Base-by-base conservation (phyloP, 768 basidiomycete genomes). In the Dioszegia hungarica region DNA sequence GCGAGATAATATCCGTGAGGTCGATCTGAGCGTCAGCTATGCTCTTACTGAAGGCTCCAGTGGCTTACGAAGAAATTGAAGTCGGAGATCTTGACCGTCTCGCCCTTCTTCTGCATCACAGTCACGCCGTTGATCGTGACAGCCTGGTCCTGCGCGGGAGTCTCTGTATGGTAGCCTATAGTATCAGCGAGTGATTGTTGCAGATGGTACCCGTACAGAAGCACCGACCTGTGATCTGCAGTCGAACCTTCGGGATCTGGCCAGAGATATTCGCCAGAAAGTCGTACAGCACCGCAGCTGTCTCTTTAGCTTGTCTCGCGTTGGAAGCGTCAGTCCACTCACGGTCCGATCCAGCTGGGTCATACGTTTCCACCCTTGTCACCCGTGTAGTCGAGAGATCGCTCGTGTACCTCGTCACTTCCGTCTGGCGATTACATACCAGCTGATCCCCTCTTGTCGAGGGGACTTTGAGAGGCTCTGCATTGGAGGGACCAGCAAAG, bases 101-200 rank as follows among this genome's bases (percentile, higher is more conserved):
- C 57, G 11, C 66, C 66, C 34, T 67, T 66, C 14, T 47, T 47
- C 24, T 53, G 54, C 2, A 36, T 46, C 12, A 48, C 25, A 0
- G 29, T 24, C n/a, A 31, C 31, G 2, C 57, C 51, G 36, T 66
- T 63, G 73, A 90, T 82, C 54, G 73, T 75, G 45, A 81, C 79
- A 82, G 86, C 85, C 41, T 74, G 76, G 2, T 87, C 87, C 33
- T 86, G 80, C 63, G 84, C 85, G 1, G 82, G 82, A 10, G 86
- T 85, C 51, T 84, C 81, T 1, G 79, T 72, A 68, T 89, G 87
- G 4, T 80, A 80, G 0, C 84, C 78, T 15, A 82, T 82, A 83
- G 14, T 34, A 22, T 38, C 49, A 38, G 34, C 24, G n/a, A 43
- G 8, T 22, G 14, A 37, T 31, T 15, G 6, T 81, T 80, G 39